Base-by-base conservation (phyloP, 345 rosid species). In the Camelina hispida region DNA sequence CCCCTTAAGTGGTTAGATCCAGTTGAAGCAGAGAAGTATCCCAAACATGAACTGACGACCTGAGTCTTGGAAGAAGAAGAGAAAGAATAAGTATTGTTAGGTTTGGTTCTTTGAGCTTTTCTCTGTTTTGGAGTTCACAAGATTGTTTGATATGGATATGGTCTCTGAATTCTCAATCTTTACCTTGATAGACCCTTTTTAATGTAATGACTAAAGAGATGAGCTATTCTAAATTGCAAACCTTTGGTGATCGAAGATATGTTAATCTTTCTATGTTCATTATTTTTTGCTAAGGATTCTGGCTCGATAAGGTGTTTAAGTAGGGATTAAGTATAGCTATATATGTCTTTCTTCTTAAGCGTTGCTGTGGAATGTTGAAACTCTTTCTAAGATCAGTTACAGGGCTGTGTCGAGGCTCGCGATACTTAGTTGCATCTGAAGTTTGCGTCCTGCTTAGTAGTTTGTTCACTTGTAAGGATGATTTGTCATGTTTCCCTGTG, bases 1-100 rank as follows among this genome's bases (percentile, higher is more conserved):
- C 88, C 90, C 15, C 91, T 89, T 74, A 76, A 75, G 32, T 93
- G 97, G 98, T 66, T 91, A 81, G 93, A 90, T 72, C 84, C 91
- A 4, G 47, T 75, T 10, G 93, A 86, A 50, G 93, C 86, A 2
- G 94, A 88, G 48, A 87, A 88, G 86, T 84, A 88, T 76, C 93
- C 91, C n/a, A 88, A 84, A 78, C 93, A 91, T 1, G 90, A 66
- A 77, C 37, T 23, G 55, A 20, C 32, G 4, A 20, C 65, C 68
- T 50, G 81, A 78, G 20, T 58, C 4, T 40, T 40, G 13, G 2
- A 92, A 88, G 84, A 92, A 88, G 84, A 88, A 85, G 82, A 92
- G 86, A 78, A 86, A 85, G 73, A 88, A 87, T 37, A 67, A 37
- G 38, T 23, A 22, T n/a, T 10, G 4, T 78, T 87, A 84, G 82